Evolutionary conservation across 768 basidiomycete species (phyloP).

Genomic region (Suillus ampliporus): DNA sequence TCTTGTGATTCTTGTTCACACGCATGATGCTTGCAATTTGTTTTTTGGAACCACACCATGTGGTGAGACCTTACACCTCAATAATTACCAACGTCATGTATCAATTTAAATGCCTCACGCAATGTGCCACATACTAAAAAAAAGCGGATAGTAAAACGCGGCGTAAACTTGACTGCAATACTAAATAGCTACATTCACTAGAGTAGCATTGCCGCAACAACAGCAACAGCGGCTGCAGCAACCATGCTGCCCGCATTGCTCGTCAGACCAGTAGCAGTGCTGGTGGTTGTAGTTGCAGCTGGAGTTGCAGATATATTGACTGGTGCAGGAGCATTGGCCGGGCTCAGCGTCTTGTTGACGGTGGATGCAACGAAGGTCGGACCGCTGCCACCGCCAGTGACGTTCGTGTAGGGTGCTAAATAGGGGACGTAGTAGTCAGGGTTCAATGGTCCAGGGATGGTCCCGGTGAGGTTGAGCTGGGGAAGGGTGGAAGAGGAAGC

Average conservation of each 20-base stretch:
- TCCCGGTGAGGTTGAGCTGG: conserved; percentile 47
- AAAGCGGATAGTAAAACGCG: neutral
- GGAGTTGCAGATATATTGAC: conserved; percentile 44
- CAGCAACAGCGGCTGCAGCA: neutral
- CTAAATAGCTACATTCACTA: neutral
- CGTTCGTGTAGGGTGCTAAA: conserved; percentile 46
- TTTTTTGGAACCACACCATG: too few relatives aligned
- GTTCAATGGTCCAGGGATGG: conserved; percentile 51
- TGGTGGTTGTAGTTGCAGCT: conserved; percentile 21
- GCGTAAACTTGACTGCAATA: neutral
- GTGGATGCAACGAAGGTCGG: conserved; percentile 43
- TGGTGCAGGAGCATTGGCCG: conserved; percentile 40
- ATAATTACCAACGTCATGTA: neutral
- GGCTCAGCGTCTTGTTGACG: conserved; percentile 42
- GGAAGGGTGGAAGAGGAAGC: conserved; percentile 34
- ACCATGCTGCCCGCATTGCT: neutral
- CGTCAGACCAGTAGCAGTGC: conserved; percentile 1
- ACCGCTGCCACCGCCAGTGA: conserved; percentile 49
- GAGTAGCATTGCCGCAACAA: conserved; percentile 1
- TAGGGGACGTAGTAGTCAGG: conserved; percentile 46
- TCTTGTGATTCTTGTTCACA: neutral
- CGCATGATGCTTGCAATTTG: neutral
- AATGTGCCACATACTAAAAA: neutral
- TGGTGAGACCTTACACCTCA: too few relatives aligned
- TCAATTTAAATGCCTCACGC: neutral